Conservation (phyloP, 495 filamentous ascomycete genomes). For the Friedmanniomyces endolithicus region DNA sequence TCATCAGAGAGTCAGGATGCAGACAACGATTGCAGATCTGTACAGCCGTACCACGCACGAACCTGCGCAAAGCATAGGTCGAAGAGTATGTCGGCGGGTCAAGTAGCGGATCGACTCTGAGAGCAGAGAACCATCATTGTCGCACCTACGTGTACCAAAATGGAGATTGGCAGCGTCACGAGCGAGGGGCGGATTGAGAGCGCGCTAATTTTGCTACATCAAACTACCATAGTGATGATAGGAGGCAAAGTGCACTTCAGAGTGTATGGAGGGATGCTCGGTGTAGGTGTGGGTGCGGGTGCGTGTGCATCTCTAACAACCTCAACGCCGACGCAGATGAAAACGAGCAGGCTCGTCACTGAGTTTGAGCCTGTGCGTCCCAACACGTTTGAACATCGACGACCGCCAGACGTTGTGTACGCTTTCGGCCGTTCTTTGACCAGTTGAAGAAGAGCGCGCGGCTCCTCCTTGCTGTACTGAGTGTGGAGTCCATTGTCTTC, state of each 20-base stretch:
- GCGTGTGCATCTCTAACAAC: no score
- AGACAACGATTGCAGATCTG: conserved; percentile 63
- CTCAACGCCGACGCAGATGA: no score
- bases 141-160: conserved; percentile 10
- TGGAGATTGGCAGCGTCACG: conserved; percentile 11
- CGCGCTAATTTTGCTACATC: conserved; percentile 9
- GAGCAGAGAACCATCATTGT: conserved; percentile 4
- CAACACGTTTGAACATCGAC: background rate
- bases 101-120: background rate
- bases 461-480: no score
- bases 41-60: conserved; percentile 27
- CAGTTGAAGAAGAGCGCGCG: no score
- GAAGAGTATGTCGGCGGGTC: conserved; percentile 2
- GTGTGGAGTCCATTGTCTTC: no score
- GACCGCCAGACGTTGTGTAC: background rate
- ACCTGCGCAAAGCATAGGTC: conserved; percentile 9
- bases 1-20: conserved; percentile 36
- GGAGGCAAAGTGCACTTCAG: conserved; percentile 10
- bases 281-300: no score
- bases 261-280: background rate
- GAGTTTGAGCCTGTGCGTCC: background rate
- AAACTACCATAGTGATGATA: conserved; percentile 13
- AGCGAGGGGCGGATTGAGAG: conserved; percentile 9
- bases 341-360: no score
- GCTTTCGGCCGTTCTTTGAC: no score